Base-by-base conservation (phyloP, 2,329 filamentous ascomycete genomes). In the Alternaria consortialis region DNA sequence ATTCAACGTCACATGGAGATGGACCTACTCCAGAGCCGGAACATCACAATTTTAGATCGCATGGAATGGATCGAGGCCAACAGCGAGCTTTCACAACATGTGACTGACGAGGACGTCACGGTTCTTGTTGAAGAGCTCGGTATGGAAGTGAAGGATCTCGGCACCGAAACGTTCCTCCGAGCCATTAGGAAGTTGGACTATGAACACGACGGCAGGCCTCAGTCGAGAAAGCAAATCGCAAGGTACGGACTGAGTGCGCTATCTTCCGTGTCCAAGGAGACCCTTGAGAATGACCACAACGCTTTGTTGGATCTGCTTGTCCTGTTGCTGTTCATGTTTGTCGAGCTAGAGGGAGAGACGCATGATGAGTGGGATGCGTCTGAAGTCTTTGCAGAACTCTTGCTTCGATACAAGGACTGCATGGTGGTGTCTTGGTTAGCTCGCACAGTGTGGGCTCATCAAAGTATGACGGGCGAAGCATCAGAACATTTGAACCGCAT, bases 251-350 rank as follows among this genome's bases (percentile, higher is more conserved):
- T 88, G 40, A 91, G 88, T 67, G 81, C 93, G 2, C 83, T 93
- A 13, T 86, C 97, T 11, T 89, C 89, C 63, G 90, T 92, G 7
- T 88, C 91, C 0, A 91, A 94, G 72, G 93, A 98, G 74, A 90
- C 87, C 12, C 86, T 95, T 7, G 85, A 90, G 52, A 80, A 92
- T 32, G 90, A 91, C 61, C 89, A 89, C 80, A 87, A 87, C 61
- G 83, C 95, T 8, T 88, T 96, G 52, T 88, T 96, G 64, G 93
- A 94, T 72, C 87, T 98, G 59, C 82, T 98, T 2, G 85, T 95
- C 3, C 84, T 99, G 7, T 84, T 97, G 15, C 86, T 95, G 9
- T 93, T 97, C 77, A 90, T 98, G 84, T 73, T 73, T 42, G 60
- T 70, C 4, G 91, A 95, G 75, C 90, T 89, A 39, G 87, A 89